Evolutionary conservation across 1,284 basidiomycete genomes (phyloP), one percentile per base, ranked within the genome.

Genomic region (Athelia psychrophila): DNA sequence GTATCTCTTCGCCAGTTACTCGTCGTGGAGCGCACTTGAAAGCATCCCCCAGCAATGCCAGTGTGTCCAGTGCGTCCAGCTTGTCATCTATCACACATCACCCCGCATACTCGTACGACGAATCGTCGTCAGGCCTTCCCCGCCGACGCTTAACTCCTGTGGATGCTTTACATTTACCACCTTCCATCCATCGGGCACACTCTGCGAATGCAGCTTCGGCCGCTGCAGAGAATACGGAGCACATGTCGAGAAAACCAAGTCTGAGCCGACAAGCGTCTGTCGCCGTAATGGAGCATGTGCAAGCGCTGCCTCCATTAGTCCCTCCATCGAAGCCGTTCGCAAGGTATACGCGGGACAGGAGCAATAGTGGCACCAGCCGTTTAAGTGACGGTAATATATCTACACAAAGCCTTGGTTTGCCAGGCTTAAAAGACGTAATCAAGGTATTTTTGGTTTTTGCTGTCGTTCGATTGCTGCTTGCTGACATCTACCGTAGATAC

Each of bases 341-440:
- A 15, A 63, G 65, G 49, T 54, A 58, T 44, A 61, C 59, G 13
- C 71, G 79, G 53, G 73, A 73, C 48, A 67, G 79, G 48, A 81
- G 75, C 49, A 79, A 75, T 15, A 82, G 74, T 55, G 73, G 74
- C 48, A 68, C 68, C 1, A 74, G 69, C 32, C 76, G 71, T 53
- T 70, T 64, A 18, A 74, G 66, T 19, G 60, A 64, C 50, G 57
- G 59, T 12, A 44, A 51, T 47, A 61, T 56, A 55, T 64, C 60
- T 44, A 47, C 63, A 44, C 63, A 67, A 52, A 67, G 64, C 52
- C 56, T 75, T 8, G 72, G 75, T 10, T 68, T 82, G 1, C 83
- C 84, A 13, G 84, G 83, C 3, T 67, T 89, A 40, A 88, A 84
- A 58, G 87, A 91, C 60, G 82, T 87, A 18, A 64, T 89, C 22